phyloP scores from a whole-genome alignment of 345 rosid species.

The Salix udensis region DNA sequence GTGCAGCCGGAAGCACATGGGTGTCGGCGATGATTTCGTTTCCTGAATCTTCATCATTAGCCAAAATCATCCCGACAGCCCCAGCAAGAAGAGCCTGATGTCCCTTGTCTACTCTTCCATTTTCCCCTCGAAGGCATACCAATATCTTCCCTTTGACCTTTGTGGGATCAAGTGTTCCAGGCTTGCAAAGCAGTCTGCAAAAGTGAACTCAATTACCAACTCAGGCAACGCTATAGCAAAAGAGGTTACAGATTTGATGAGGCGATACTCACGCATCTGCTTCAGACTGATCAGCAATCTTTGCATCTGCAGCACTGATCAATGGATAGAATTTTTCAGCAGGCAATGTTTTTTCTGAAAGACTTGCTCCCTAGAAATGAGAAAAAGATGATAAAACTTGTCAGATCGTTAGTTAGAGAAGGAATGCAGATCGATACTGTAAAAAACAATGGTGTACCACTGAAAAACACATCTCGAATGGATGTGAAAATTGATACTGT shows the following conservation, averaged over 20 bases:
- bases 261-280: constrained; percentile 13
- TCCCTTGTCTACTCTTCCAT: constrained; percentile 32
- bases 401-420: background rate
- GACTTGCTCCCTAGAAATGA: constrained; percentile 15
- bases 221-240: background rate
- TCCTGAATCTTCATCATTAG: constrained; percentile 26
- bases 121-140: constrained; percentile 37
- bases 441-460: background rate
- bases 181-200: constrained; percentile 11
- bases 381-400: background rate
- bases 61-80: constrained; percentile 53
- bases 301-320: constrained; percentile 6
- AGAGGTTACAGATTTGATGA: background rate
- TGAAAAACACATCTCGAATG: background rate
- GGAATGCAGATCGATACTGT: background rate
- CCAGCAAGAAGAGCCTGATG: constrained; percentile 35
- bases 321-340: constrained; percentile 15
- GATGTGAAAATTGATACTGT: background rate
- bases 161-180: constrained; percentile 43
- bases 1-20: constrained; percentile 49
- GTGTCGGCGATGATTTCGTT: constrained; percentile 31
- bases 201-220: background rate
- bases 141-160: constrained; percentile 65
- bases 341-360: constrained; percentile 15
- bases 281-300: background rate